phyloP scores from a whole-genome alignment of 2,329 filamentous ascomycete species.

The Aspergillus calidoustus region DNA sequence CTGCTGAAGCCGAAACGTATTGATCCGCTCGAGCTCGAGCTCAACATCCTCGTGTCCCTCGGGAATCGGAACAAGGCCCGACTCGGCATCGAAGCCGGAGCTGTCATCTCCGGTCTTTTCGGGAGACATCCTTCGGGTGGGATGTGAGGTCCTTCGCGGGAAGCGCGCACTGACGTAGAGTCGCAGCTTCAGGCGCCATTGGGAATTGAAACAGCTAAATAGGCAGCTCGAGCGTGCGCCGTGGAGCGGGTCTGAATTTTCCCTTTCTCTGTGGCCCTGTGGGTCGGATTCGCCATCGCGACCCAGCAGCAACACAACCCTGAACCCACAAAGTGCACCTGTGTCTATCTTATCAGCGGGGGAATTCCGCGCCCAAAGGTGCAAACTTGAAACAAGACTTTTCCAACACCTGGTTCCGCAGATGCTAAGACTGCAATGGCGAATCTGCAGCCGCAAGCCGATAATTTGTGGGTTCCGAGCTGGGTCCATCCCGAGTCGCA shows the following conservation, averaged over 20 bases:
- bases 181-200: not conserved
- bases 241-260: not conserved
- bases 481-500: not conserved
- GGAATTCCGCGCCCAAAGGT: constrained; percentile 4
- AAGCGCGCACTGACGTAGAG: not conserved
- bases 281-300: constrained; percentile 1
- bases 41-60: constrained; percentile 14
- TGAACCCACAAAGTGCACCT: not conserved
- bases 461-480: not conserved
- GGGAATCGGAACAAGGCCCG: constrained; percentile 4
- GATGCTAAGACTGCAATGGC: not conserved
- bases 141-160: not conserved
- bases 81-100: constrained; percentile 12
- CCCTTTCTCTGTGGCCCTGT: not conserved
- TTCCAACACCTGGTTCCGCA: not conserved
- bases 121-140: not conserved
- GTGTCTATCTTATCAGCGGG: constrained; percentile 10
- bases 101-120: constrained; percentile 10
- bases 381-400: not conserved
- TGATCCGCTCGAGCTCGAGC: constrained; percentile 24
- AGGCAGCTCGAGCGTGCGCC: not conserved
- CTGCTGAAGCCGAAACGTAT: constrained; percentile 26
- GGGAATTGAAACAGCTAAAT: not conserved
- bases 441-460: not conserved
- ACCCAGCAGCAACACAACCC: not conserved